A percentile compares a stretch with the other conserved stretches of the same genome.
Evolutionary conservation across 2,329 filamentous ascomycete genomes (phyloP).

Genomic region (Curvularia sp.): DNA sequence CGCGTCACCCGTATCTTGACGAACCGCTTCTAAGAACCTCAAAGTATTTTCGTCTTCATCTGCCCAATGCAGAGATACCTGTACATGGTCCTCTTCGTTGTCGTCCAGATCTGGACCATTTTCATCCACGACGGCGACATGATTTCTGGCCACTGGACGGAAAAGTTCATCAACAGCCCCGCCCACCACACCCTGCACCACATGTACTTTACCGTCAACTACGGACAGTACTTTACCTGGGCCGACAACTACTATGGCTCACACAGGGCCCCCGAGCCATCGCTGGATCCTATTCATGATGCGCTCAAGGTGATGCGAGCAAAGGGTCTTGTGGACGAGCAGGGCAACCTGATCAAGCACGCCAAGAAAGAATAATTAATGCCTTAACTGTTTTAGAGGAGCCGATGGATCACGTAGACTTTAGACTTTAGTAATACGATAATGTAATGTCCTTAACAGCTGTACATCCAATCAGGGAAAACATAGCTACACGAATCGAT

Average conservation of each 20-base stretch:
- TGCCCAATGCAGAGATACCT: constrained; percentile 18
- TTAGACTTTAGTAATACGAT: not conserved
- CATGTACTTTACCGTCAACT: constrained; percentile 19
- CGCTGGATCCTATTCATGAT: constrained; percentile 14
- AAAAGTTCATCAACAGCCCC: constrained; percentile 16
- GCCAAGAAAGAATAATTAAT: constrained; percentile 10
- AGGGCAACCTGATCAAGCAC: constrained; percentile 13
- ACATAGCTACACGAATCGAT: not conserved
- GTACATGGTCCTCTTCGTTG: constrained; percentile 16
- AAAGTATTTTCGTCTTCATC: constrained; percentile 13
- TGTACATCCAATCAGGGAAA: not conserved
- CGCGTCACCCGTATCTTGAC: not conserved
- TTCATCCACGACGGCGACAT: constrained; percentile 18
- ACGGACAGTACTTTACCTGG: constrained; percentile 16
- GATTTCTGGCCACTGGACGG: constrained; percentile 14
- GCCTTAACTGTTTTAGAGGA: constrained; percentile 3
- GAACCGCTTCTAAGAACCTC: not conserved
- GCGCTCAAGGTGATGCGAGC: constrained; percentile 17
- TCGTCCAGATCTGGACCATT: constrained; percentile 14
- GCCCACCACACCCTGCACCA: constrained; percentile 16
- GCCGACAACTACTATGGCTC: constrained; percentile 15
- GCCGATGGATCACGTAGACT: constrained; percentile 1
- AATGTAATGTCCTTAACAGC: not conserved
- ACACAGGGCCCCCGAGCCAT: constrained; percentile 11
- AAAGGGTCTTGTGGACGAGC: constrained; percentile 13